These are phyloP conservation scores for Limnanthes douglasii DNA, from an alignment of 345 rosid genomes.

Conservation along the genomic window DNA sequence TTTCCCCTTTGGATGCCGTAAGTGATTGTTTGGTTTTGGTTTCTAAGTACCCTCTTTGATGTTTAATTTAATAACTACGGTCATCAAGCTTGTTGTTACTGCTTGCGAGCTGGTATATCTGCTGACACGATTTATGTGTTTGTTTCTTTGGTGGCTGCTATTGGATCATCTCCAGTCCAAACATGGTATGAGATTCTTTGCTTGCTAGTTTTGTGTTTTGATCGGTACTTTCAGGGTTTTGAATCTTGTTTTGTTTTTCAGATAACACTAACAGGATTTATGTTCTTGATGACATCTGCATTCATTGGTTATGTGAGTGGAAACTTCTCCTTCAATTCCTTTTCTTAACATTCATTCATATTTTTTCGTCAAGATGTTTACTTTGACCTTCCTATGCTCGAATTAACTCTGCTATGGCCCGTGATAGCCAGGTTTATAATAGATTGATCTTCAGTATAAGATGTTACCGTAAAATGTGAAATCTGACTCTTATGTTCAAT, in stretches of 20 bases:
- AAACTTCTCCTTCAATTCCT: constrained; percentile 6
- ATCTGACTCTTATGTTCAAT: too few relatives aligned
- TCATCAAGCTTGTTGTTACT: neutral
- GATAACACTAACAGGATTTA: constrained; percentile 90
- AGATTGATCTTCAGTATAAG: too few relatives aligned
- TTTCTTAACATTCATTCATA: neutral
- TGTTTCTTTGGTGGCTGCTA: constrained; percentile 9
- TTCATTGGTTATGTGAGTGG: constrained; percentile 79
- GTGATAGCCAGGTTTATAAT: too few relatives aligned
- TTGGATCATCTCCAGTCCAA: constrained; percentile 52
- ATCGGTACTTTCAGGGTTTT: neutral
- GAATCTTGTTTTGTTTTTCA: constrained; percentile 16
- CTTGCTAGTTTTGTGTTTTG: neutral
- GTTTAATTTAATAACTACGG: neutral
- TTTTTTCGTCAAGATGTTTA: neutral
- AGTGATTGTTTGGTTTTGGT: constrained; percentile 13
- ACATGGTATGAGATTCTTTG: constrained; percentile 46
- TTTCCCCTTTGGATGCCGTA: constrained; percentile 99
- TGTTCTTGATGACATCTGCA: constrained; percentile 75
- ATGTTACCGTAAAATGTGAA: too few relatives aligned
- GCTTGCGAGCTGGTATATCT: constrained; percentile 3
- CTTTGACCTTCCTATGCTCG: too few relatives aligned
- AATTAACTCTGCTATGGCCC: too few relatives aligned
- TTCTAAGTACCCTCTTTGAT: too few relatives aligned
- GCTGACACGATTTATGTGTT: constrained; percentile 1